Base-by-base conservation (phyloP, 2,329 filamentous ascomycete genomes). In the Teratosphaeria zuluensis region DNA sequence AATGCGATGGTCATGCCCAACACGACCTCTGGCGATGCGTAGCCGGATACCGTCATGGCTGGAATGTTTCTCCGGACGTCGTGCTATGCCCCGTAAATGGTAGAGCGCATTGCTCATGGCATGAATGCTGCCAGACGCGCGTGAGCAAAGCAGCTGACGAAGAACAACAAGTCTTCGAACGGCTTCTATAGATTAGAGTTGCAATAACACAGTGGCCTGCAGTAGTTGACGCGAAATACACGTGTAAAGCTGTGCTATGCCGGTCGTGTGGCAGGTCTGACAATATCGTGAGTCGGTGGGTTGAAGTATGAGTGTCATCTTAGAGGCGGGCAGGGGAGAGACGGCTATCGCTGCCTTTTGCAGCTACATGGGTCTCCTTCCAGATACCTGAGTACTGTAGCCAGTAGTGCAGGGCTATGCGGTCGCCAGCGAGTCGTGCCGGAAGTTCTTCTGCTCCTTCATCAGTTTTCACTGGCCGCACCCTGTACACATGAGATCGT, bases 11-110 rank as follows among this genome's bases (percentile, higher is more conserved):
- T 61, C 0, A 66, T 61, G 21, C 59, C 63, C 11, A 63, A 33
- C 4, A 68, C 64, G 9, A 63, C 60, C 4, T 32, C 53, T 2
- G 62, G 61, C 1, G 62, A 62, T 8, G 65, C 64, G 38, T 68
- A 63, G 32, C 66, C 66, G 19, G 64, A 66, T 5, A 28, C 19
- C 35, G 35, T 16, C 52, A 53, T 53, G 9, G 32, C 32, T 53
- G 52, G 4, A 21, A 21, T 21, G 9, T 48, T 19, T 16, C 42
- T 16, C 16, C n/a, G 42, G 19, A 48, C 16, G 42, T 48, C 42
- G 42, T 48, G 19, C 42, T 48, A 48, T 48, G 7, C 19, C n/a
- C n/a, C n/a, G 42, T 21, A n/a, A 19, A 19, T 48, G 16, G 42
- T n/a, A 48, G 42, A 48, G 42, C 42, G n/a, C 42, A 48, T 48